A percentile compares a stretch with the other conserved stretches of the same genome.
These are phyloP conservation scores for Wickerhamomyces strasburgensis DNA, from an alignment of 805 yeast species.

Conservation along the genomic window DNA sequence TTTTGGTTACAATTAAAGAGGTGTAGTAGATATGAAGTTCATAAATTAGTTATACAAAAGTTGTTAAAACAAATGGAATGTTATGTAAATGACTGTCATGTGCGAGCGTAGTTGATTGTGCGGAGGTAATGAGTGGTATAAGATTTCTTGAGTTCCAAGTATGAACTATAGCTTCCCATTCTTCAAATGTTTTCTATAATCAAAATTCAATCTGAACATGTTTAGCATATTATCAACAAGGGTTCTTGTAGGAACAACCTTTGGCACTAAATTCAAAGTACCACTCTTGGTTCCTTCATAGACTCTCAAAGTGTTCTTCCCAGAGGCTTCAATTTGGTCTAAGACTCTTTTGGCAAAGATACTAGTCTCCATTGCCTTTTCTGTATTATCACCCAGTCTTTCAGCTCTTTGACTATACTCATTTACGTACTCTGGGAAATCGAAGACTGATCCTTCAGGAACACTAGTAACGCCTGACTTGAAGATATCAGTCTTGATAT, in stretches of 20 bases:
- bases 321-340: conserved; percentile 27
- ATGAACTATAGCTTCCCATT: background rate
- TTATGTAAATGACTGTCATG: too few species aligned
- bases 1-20: too few species aligned
- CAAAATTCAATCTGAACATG: conserved; percentile 19
- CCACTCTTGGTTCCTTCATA: conserved; percentile 20
- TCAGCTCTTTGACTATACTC: conserved; percentile 8
- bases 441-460: conserved; percentile 17
- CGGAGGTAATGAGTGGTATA: too few species aligned
- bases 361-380: conserved; percentile 29
- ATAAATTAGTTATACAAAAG: too few species aligned
- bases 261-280: conserved; percentile 6
- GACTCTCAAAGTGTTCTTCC: conserved; percentile 14
- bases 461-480: conserved; percentile 7
- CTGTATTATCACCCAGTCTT: conserved; percentile 3
- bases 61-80: too few species aligned
- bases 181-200: conserved; percentile 19
- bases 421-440: conserved; percentile 17
- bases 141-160: too few species aligned
- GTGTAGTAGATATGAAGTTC: too few species aligned
- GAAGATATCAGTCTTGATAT: conserved; percentile 33
- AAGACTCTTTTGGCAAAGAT: conserved; percentile 36
- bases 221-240: conserved; percentile 15
- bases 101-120: too few species aligned
- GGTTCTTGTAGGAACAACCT: conserved; percentile 7